Evolutionary conservation across 192 early-diverging fungal species (phyloP).

Genomic region (Rhizoclosmatium sp.): DNA sequence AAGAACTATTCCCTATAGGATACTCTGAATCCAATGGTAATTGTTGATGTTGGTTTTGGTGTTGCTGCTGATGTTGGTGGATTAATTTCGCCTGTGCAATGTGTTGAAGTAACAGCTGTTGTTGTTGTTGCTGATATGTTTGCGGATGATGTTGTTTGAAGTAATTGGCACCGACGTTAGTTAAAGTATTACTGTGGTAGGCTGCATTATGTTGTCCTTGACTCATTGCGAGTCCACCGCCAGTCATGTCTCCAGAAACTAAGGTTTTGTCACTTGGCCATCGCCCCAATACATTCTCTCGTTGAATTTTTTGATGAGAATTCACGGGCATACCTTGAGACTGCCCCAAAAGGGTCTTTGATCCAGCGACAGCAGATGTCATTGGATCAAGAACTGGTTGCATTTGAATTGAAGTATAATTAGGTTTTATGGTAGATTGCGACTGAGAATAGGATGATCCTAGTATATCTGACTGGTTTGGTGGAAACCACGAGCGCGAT

Average conservation of each 20-base stretch:
- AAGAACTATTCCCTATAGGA: too few species aligned
- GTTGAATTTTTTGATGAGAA: not conserved
- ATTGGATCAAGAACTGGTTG: not conserved
- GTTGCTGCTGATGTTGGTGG: not conserved
- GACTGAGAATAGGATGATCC: too few species aligned
- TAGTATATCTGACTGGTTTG: too few species aligned
- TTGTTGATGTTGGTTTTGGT: too few species aligned
- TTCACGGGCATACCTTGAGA: not conserved
- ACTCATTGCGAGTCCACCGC: not conserved
- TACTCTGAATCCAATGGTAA: too few species aligned
- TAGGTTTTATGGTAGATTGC: too few species aligned
- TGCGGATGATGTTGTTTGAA: not conserved
- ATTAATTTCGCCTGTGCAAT: not conserved
- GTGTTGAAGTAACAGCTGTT: not conserved
- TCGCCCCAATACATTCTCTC: conserved; percentile 4
- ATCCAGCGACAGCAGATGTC: not conserved
- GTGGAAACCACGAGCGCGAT: too few species aligned
- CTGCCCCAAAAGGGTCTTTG: not conserved
- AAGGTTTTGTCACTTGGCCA: conserved; percentile 33
- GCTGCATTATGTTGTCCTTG: not conserved
- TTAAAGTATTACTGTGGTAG: too few species aligned
- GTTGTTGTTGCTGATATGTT: not conserved
- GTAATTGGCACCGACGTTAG: too few species aligned
- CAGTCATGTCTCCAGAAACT: not conserved
- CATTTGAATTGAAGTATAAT: not conserved